These are phyloP conservation scores for Nakazawaea wyomingensis DNA, from an alignment of 805 yeast genomes.

Conservation along the genomic window DNA sequence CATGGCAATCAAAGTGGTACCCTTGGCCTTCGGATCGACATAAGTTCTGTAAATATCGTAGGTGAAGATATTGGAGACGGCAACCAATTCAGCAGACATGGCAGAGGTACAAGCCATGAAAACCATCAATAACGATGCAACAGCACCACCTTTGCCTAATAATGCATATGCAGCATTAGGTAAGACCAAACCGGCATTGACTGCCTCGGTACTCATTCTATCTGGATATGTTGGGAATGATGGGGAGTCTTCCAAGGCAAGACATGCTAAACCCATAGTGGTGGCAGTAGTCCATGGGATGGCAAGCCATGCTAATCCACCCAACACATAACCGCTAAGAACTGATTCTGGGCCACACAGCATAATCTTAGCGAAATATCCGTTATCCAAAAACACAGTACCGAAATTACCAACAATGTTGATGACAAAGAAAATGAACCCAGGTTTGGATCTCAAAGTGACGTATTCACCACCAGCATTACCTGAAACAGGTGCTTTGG, in stretches of 20 bases:
- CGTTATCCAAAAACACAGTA: constrained; percentile 80
- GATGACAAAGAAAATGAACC: constrained; percentile 86
- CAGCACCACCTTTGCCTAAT: constrained; percentile 86
- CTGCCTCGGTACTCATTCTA: constrained; percentile 59
- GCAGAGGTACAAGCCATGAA: constrained; percentile 95
- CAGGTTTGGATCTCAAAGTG: constrained; percentile 80
- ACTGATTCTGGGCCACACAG: constrained; percentile 82
- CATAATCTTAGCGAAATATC: constrained; percentile 87
- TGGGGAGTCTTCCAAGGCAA: constrained; percentile 65
- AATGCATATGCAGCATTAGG: constrained; percentile 80
- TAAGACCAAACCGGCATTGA: constrained; percentile 74
- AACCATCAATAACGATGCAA: constrained; percentile 68
- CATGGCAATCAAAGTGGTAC: constrained; percentile 61
- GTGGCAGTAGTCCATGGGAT: constrained; percentile 80
- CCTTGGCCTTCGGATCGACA: constrained; percentile 71
- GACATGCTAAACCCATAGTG: constrained; percentile 81
- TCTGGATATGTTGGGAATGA: constrained; percentile 78
- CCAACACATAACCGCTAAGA: constrained; percentile 80
- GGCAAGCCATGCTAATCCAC: constrained; percentile 90
- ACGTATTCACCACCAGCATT: constrained; percentile 83
- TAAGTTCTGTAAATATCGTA: constrained; percentile 83
- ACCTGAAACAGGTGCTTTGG: constrained; percentile 62
- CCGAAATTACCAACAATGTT: constrained; percentile 88
- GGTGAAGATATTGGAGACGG: constrained; percentile 80
- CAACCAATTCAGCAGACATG: constrained; percentile 84